Evolutionary conservation across 1,139 yeast species (phyloP).

Genomic region (Candida sanyaensis): DNA sequence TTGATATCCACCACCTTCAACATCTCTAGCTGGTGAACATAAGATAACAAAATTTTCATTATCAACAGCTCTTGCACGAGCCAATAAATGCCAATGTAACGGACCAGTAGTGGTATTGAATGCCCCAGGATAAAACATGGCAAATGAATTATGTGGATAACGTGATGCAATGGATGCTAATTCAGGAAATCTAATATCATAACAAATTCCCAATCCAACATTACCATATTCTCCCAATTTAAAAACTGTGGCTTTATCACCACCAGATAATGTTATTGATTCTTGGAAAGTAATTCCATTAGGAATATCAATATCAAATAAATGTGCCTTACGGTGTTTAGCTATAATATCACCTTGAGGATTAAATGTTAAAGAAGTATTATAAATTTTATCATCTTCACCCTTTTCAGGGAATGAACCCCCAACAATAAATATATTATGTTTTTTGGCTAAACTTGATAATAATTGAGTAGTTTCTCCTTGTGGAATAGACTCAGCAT

Average conservation of each 20-base stretch:
- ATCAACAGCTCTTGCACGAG: constrained; percentile 85
- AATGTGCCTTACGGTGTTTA: constrained; percentile 84
- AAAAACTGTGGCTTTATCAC: constrained; percentile 77
- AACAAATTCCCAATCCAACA: constrained; percentile 89
- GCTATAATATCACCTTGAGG: constrained; percentile 75
- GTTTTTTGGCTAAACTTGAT: constrained; percentile 61
- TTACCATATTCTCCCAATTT: constrained; percentile 69
- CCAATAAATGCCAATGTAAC: constrained; percentile 87
- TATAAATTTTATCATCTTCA: constrained; percentile 60
- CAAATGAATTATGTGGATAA: constrained; percentile 67
- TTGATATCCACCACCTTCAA: constrained; percentile 66
- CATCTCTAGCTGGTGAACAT: constrained; percentile 89
- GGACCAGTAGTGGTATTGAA: constrained; percentile 97
- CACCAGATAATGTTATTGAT: constrained; percentile 72
- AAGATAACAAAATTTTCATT: constrained; percentile 78
- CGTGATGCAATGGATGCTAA: constrained; percentile 81
- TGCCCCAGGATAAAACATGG: constrained; percentile 94
- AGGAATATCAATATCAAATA: constrained; percentile 91
- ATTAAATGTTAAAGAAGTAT: constrained; percentile 78
- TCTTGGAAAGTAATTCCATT: constrained; percentile 86
- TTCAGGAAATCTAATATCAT: constrained; percentile 92
- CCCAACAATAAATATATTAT: constrained; percentile 69
- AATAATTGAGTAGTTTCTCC: constrained; percentile 71
- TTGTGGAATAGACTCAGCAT: constrained; percentile 73
- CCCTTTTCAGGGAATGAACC: constrained; percentile 85